phyloP scores from a whole-genome alignment of 2,329 filamentous ascomycete species.

The Raffaelea arxii region DNA sequence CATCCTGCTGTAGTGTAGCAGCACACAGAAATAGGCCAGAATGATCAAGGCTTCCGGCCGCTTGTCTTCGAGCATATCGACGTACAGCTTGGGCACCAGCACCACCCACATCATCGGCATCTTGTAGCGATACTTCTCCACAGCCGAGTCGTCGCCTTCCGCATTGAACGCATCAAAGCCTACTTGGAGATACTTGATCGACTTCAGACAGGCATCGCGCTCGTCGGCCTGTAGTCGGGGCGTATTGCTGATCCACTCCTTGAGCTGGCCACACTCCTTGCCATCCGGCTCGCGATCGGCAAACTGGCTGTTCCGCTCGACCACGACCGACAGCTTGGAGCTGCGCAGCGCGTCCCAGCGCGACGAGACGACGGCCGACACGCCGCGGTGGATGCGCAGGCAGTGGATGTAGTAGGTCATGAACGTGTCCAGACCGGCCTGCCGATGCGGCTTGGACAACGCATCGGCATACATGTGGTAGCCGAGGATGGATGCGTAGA shows the following conservation, averaged over 20 bases:
- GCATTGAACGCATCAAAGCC: constrained; percentile 15
- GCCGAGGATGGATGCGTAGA: constrained; percentile 24
- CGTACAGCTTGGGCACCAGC: constrained; percentile 6
- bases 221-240: constrained; percentile 11
- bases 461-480: constrained; percentile 25
- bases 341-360: constrained; percentile 19
- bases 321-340: constrained; percentile 17
- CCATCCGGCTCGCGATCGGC: constrained; percentile 14
- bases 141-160: constrained; percentile 1
- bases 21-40: constrained; percentile 18
- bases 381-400: constrained; percentile 15
- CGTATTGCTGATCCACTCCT: constrained; percentile 14
- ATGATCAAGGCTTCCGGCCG: constrained; percentile 17
- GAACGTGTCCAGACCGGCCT: constrained; percentile 17
- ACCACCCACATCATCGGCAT: constrained; percentile 20
- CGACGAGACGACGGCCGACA: constrained; percentile 12
- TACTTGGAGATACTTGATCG: constrained; percentile 17
- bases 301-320: constrained; percentile 12
- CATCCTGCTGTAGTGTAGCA: constrained; percentile 17
- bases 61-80: constrained; percentile 7
- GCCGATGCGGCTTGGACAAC: constrained; percentile 14
- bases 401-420: constrained; percentile 21
- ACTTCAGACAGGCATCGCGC: constrained; percentile 17
- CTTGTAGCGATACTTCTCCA: constrained; percentile 11
- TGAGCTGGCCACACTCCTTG: constrained; percentile 14